Evolutionary conservation across 331 rosid genomes (phyloP).

Genomic region (Arachis monticola): DNA sequence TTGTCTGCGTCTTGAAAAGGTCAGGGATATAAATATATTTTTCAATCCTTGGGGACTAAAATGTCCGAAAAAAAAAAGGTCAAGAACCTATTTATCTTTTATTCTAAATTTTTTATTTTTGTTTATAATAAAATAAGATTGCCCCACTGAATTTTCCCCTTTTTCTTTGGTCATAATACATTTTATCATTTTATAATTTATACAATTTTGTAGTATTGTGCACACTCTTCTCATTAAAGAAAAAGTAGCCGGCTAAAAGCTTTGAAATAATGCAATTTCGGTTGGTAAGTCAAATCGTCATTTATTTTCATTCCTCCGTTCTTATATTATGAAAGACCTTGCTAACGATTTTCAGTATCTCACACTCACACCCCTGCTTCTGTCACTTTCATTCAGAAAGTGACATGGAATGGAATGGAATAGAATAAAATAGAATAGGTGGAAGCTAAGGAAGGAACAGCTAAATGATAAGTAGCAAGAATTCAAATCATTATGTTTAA

Average conservation of each 20-base stretch:
- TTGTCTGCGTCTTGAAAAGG: too few species aligned
- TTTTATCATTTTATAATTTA: background rate
- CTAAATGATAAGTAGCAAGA: slow-evolving; percentile 23
- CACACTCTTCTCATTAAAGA: background rate
- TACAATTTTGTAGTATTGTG: background rate
- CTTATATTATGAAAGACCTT: background rate
- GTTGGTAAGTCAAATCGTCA: slow-evolving; percentile 22
- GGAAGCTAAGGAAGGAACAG: background rate
- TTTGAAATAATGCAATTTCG: background rate
- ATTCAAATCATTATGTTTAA: slow-evolving; percentile 40
- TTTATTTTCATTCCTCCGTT: slow-evolving; percentile 10
- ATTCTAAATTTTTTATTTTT: too few species aligned
- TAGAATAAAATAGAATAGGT: background rate
- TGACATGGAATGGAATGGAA: slow-evolving; percentile 1
- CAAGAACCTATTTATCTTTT: background rate
- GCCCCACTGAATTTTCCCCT: background rate
- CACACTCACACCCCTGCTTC: background rate
- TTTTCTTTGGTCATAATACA: background rate
- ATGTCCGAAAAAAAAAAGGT: too few species aligned
- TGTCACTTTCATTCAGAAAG: slow-evolving; percentile 28
- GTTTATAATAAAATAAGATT: background rate
- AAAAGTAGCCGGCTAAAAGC: background rate
- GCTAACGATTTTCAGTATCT: background rate
- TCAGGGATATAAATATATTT: too few species aligned
- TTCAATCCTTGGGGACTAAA: background rate